Base-by-base conservation (phyloP, 257 asterid species). In the Solanum peruvianum region DNA sequence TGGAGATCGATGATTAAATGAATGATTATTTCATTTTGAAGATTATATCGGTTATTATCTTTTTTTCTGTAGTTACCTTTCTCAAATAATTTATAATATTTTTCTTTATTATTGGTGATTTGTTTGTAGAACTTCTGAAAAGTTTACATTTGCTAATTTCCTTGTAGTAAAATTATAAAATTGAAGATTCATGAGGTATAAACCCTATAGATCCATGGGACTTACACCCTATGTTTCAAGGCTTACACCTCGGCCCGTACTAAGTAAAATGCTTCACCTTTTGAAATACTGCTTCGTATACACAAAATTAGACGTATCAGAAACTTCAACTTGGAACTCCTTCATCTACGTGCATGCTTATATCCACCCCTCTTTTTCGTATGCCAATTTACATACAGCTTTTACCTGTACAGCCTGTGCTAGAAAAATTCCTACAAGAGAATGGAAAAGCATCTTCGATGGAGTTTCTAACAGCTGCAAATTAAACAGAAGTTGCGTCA, bases 371-470 rank as follows among this genome's bases (percentile, higher is more conserved):
- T 8, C 12, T 15, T 39, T 14, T 49, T 8, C 81, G 11, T 75
- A 41, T 66, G 29, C 31, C 20, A 12, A 10, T 42, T 33, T 16
- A 64, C 64, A 45, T 27, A 12, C 41, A 56, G 20, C 64, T 27
- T 39, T 47, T 83, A 78, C 71, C 88, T 88, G 75, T 87, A 93
- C 95, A 94, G 98, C 92, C 91, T 27, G 83, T 87, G 29, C 85
- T 91, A n/a, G 85, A 87, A 89, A 90, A 90, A 87, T 86, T 91
- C 69, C 94, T 94, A 25, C 93, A 91, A 56, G 95, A 89, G 71
- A 88, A 92, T 66, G 96, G 92, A 66, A 92, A 91, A 70, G 88
- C 92, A n/a, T 89, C 93, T 6, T 95, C 91, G 33, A 87, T 88
- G 29, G 89, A 91, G 41, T 93, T 96, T 44, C 29, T 94, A 82